A percentile compares a stretch with the other conserved stretches of the same genome.
Conservation (phyloP, 83 land plant species). For the Thuja plicata region DNA sequence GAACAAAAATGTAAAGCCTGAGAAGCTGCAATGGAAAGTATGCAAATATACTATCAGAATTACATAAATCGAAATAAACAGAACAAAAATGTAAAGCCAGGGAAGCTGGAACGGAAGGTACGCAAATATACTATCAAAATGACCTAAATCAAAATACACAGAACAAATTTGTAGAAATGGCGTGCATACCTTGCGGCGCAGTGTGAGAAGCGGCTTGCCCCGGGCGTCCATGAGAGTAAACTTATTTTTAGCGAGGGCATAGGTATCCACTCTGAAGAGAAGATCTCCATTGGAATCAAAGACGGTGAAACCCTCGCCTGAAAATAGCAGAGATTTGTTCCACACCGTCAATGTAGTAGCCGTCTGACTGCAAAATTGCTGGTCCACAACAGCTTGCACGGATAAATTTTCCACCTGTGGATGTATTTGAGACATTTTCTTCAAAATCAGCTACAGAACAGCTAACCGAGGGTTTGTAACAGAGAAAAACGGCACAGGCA, state of each 20-base stretch:
- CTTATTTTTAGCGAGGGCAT: conserved; percentile 24
- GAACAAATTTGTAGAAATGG: not conserved
- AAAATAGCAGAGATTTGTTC: conserved; percentile 33
- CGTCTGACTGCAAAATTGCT: conserved; percentile 12
- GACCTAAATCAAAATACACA: not conserved
- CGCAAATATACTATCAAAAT: not conserved
- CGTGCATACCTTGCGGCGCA: conserved; percentile 61
- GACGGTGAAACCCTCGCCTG: conserved; percentile 20
- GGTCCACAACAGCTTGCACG: not conserved
- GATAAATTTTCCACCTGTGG: not conserved
- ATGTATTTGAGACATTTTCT: not conserved
- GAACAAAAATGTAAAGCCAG: too few species aligned
- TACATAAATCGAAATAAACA: too few species aligned
- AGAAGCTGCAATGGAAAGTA: too few species aligned
- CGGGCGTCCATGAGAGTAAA: conserved; percentile 57
- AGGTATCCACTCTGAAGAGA: conserved; percentile 29
- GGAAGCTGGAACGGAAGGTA: too few species aligned
- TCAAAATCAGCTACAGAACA: not conserved
- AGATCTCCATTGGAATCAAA: conserved; percentile 27
- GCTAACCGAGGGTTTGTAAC: not conserved
- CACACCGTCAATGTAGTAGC: conserved; percentile 26
- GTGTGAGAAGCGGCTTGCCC: conserved; percentile 63
- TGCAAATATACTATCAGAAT: too few species aligned
- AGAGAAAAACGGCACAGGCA: not conserved
- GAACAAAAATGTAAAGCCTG: too few species aligned